Conservation (phyloP, 2,329 filamentous ascomycete species). For the Neonectria sp. region DNA sequence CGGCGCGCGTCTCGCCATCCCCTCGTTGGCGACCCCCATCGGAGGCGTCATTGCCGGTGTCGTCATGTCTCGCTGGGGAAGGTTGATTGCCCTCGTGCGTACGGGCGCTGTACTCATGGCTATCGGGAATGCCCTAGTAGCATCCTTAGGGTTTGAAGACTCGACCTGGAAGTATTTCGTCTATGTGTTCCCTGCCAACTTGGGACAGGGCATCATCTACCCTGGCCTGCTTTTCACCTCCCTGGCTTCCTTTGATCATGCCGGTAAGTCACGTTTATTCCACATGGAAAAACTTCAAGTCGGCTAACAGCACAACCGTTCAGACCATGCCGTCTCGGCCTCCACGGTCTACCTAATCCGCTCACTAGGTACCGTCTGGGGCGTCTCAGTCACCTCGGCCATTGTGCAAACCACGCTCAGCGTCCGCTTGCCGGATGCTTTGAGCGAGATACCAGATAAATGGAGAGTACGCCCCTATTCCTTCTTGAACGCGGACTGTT, state of each 20-base stretch:
- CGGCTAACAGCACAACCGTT: not conserved
- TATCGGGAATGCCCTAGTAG: conserved; percentile 67
- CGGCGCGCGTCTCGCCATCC: conserved; percentile 74
- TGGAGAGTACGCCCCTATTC: conserved; percentile 63
- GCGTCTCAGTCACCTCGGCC: conserved; percentile 73
- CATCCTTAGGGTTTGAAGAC: conserved; percentile 65
- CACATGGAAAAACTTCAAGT: not conserved
- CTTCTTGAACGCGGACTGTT: conserved; percentile 32
- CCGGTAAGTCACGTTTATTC: conserved; percentile 57
- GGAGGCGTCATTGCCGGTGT: conserved; percentile 71
- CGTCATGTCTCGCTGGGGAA: conserved; percentile 71
- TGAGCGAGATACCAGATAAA: conserved; percentile 71
- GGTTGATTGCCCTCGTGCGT: conserved; percentile 66
- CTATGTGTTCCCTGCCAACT: conserved; percentile 70
- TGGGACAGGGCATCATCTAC: conserved; percentile 73
- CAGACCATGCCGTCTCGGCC: conserved; percentile 74
- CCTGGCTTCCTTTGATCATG: conserved; percentile 73
- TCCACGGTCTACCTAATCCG: conserved; percentile 76
- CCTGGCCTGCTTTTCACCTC: conserved; percentile 73
- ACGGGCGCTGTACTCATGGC: conserved; percentile 66
- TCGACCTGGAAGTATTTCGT: conserved; percentile 68
- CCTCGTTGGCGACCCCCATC: conserved; percentile 72
- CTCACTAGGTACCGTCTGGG: conserved; percentile 75
- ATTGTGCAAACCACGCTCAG: conserved; percentile 75
- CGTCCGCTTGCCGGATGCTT: conserved; percentile 65